Percentiles rank a stretch among this genome's conserved stretches.
These are phyloP conservation scores for Nakazawaea anatomiae DNA, from an alignment of 805 yeast species.

Conservation along the genomic window DNA sequence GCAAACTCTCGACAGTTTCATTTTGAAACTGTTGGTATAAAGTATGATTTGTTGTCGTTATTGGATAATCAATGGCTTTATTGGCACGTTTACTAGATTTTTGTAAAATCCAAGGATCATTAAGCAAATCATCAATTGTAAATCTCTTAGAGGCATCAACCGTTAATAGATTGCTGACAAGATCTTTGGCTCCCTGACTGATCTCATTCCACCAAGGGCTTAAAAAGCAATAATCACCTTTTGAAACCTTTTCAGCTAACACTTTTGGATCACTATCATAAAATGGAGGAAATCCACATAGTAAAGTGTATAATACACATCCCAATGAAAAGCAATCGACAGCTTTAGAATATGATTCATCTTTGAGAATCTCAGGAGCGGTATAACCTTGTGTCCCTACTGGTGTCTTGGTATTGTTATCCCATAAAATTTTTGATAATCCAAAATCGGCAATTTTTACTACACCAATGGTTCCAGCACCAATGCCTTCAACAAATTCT, in stretches of 20 bases:
- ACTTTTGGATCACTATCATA: constrained; percentile 63
- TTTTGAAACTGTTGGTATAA: constrained; percentile 21
- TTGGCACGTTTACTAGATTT: not conserved
- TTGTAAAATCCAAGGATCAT: constrained; percentile 60
- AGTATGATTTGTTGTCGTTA: constrained; percentile 20
- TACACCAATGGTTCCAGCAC: constrained; percentile 59
- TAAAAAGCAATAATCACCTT: constrained; percentile 68
- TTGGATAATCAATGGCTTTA: constrained; percentile 24
- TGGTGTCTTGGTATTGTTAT: constrained; percentile 55
- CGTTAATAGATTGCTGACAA: constrained; percentile 59
- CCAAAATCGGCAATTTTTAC: constrained; percentile 71
- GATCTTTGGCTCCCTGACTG: constrained; percentile 59
- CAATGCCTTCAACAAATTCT: constrained; percentile 40
- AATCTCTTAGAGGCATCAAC: constrained; percentile 67
- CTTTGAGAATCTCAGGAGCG: constrained; percentile 63
- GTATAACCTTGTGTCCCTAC: constrained; percentile 77
- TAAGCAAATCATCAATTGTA: constrained; percentile 58
- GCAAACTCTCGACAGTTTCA: constrained; percentile 17
- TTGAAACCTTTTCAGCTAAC: constrained; percentile 61
- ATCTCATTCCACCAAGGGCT: constrained; percentile 91
- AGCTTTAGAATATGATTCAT: constrained; percentile 54
- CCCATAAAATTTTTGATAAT: constrained; percentile 51
- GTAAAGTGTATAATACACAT: constrained; percentile 60
- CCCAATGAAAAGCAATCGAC: constrained; percentile 76
- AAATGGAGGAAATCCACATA: constrained; percentile 74